These are phyloP conservation scores for Boletus pseudopeckii DNA, from an alignment of 768 basidiomycete species.

Conservation along the genomic window DNA sequence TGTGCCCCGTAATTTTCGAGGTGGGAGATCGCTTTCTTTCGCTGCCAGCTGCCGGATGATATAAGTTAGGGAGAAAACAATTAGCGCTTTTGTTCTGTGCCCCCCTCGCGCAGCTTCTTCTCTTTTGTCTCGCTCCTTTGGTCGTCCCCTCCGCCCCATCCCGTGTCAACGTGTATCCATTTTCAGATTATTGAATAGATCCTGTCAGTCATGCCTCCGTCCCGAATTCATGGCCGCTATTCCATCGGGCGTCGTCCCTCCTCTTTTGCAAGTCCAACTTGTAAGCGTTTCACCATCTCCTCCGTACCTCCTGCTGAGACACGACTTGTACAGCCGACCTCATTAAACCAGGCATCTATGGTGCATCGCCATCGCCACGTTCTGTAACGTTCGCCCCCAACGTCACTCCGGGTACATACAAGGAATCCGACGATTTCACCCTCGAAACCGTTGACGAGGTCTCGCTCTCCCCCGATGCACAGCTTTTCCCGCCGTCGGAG, in stretches of 20 bases:
- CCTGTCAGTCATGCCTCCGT: constrained; percentile 13
- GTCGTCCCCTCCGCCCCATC: not conserved
- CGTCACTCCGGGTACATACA: constrained; percentile 53
- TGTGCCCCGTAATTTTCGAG: not conserved
- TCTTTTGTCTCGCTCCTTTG: constrained; percentile 24
- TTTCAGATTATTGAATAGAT: constrained; percentile 34
- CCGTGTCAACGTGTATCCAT: constrained; percentile 5
- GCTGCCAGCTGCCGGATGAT: constrained; percentile 1
- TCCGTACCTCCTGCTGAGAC: not conserved
- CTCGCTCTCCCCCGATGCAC: constrained; percentile 31
- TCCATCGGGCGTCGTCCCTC: constrained; percentile 43
- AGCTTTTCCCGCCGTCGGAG: constrained; percentile 55
- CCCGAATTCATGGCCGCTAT: constrained; percentile 18
- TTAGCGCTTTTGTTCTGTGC: constrained; percentile 21
- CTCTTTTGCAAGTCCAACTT: constrained; percentile 29
- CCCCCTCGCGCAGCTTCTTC: not conserved
- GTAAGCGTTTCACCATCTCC: not conserved
- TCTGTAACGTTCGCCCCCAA: constrained; percentile 63
- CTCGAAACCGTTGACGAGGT: constrained; percentile 27
- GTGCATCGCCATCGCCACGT: constrained; percentile 40
- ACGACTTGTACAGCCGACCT: constrained; percentile 26
- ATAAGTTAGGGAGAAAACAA: constrained; percentile 29
- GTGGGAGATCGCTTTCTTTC: not conserved
- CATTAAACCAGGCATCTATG: constrained; percentile 55
- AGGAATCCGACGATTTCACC: constrained; percentile 31